phyloP scores from a whole-genome alignment of 768 basidiomycete species.

The button mushroom (Agaricus bisporus) region DNA sequence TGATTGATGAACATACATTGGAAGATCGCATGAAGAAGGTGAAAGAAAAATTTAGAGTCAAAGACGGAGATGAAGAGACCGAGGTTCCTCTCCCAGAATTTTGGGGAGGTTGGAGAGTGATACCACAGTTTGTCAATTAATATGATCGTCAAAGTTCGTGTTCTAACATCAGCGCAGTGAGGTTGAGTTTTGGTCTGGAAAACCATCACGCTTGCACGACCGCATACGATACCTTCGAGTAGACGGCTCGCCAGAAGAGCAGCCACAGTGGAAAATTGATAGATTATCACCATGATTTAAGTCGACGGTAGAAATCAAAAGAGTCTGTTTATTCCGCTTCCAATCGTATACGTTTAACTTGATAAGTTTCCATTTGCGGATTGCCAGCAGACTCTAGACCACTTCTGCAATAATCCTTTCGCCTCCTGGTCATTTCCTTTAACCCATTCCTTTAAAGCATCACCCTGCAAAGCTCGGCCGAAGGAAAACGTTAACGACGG shows the following conservation, averaged over 20 bases:
- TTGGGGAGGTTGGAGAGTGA: slow-evolving; percentile 95
- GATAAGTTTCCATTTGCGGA: slow-evolving; percentile 30
- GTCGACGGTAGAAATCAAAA: not conserved
- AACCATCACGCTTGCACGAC: slow-evolving; percentile 91
- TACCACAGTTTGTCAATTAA: slow-evolving; percentile 65
- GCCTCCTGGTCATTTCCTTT: slow-evolving; percentile 36
- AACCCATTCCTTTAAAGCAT: slow-evolving; percentile 41
- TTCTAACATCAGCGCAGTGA: slow-evolving; percentile 48
- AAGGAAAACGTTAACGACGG: slow-evolving; percentile 45
- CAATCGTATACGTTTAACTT: not conserved
- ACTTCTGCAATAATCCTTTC: slow-evolving; percentile 32
- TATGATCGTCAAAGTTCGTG: not conserved
- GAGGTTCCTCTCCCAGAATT: slow-evolving; percentile 78
- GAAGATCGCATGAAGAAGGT: slow-evolving; percentile 52
- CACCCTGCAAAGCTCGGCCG: slow-evolving; percentile 44
- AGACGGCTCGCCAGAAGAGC: slow-evolving; percentile 39
- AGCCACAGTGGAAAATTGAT: slow-evolving; percentile 69
- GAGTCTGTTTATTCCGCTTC: slow-evolving; percentile 1
- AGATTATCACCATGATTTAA: slow-evolving; percentile 53
- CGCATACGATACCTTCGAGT: slow-evolving; percentile 72
- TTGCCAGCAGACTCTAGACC: slow-evolving; percentile 37
- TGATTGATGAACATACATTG: slow-evolving; percentile 71
- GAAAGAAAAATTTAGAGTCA: slow-evolving; percentile 49
- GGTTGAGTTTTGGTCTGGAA: slow-evolving; percentile 96
- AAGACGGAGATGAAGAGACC: slow-evolving; percentile 30